A percentile compares a stretch with the other conserved stretches of the same genome.
phyloP scores from a whole-genome alignment of 768 basidiomycete genomes.

The Boletus speciosus region DNA sequence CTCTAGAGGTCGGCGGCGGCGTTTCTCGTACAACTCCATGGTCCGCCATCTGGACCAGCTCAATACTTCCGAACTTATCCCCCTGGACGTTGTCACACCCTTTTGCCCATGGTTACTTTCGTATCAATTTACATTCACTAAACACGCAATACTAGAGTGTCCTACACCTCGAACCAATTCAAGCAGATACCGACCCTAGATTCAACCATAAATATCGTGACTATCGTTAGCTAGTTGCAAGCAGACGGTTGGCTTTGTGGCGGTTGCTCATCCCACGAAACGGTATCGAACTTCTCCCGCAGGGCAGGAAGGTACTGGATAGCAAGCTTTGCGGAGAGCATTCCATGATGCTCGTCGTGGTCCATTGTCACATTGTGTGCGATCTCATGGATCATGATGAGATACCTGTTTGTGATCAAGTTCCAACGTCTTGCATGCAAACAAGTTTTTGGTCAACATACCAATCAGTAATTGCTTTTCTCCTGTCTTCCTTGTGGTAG shows the following conservation, averaged over 20 bases:
- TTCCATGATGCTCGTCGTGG: conserved; percentile 27
- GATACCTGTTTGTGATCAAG: conserved; percentile 14
- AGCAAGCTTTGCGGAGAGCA: conserved; percentile 15
- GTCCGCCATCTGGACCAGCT: background rate
- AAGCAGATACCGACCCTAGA: background rate
- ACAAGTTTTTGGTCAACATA: background rate
- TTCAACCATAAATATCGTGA: background rate
- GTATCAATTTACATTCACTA: background rate
- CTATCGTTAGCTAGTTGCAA: background rate
- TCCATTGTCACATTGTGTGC: conserved; percentile 23
- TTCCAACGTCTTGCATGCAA: background rate
- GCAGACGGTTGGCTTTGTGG: background rate
- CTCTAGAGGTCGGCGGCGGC: background rate
- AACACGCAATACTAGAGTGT: too few species aligned
- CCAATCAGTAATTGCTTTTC: conserved; percentile 3
- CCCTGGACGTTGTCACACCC: background rate
- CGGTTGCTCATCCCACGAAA: background rate
- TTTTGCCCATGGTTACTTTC: background rate
- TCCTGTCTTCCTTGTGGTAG: background rate
- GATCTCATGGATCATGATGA: conserved; percentile 29
- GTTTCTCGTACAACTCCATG: background rate
- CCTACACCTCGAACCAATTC: background rate
- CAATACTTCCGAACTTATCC: background rate
- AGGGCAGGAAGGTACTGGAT: conserved; percentile 1
- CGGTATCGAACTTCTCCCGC: background rate